Evolutionary conservation across 495 filamentous ascomycete genomes (phyloP).

Genomic region (Aspergillus incahuasiensis): DNA sequence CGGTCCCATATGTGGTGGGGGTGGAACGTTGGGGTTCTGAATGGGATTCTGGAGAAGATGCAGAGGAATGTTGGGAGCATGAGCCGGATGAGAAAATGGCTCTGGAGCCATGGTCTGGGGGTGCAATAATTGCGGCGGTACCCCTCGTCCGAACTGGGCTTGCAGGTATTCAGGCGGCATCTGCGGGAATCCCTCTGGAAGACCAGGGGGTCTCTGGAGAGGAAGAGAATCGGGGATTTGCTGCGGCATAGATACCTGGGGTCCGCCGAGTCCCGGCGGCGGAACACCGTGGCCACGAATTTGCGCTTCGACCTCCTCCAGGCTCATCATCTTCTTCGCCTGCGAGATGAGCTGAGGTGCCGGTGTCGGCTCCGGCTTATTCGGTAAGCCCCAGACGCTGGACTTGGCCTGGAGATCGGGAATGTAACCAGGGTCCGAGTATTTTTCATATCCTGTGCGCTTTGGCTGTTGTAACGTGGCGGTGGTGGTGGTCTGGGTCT

Average conservation of each 20-base stretch:
- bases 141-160: slow-evolving; percentile 45
- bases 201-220: slow-evolving; percentile 30
- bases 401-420: slow-evolving; percentile 87
- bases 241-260: slow-evolving; percentile 27
- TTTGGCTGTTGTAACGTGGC: slow-evolving; percentile 49
- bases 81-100: slow-evolving; percentile 39
- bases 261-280: slow-evolving; percentile 29
- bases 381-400: slow-evolving; percentile 83
- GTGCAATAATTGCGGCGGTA: slow-evolving; percentile 46
- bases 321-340: slow-evolving; percentile 82
- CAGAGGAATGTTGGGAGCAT: slow-evolving; percentile 36
- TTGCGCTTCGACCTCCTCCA: slow-evolving; percentile 95
- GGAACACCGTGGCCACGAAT: slow-evolving; percentile 63
- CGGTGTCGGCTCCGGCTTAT: slow-evolving; percentile 34
- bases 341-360: slow-evolving; percentile 18
- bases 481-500: slow-evolving; percentile 27
- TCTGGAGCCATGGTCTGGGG: slow-evolving; percentile 44
- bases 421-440: slow-evolving; percentile 68
- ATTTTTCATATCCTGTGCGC: slow-evolving; percentile 83
- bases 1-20: slow-evolving; percentile 31
- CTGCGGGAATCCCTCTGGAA: slow-evolving; percentile 38
- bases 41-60: slow-evolving; percentile 39
- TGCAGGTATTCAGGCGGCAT: slow-evolving; percentile 47
- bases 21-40: slow-evolving; percentile 39
- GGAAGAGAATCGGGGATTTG: slow-evolving; percentile 31